Percentiles rank a stretch among this genome's conserved stretches.
phyloP scores from a whole-genome alignment of 2,329 filamentous ascomycete species.

The Trichoderma sp. region DNA sequence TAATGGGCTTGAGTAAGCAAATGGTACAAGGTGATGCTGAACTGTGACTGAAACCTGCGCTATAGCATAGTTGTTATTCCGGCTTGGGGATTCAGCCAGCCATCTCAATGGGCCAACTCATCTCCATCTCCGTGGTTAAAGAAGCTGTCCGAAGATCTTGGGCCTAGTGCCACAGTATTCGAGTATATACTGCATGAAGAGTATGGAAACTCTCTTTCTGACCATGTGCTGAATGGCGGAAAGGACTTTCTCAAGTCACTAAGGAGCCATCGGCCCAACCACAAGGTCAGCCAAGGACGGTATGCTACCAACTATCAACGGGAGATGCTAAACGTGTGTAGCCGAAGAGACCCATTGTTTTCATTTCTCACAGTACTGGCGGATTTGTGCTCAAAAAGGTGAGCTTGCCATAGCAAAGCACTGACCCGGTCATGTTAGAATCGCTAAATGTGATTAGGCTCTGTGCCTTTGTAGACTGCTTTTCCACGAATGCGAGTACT shows the following conservation, averaged over 20 bases:
- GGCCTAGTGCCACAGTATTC: background rate
- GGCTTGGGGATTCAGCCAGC: background rate
- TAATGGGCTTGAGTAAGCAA: background rate
- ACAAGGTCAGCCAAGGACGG: background rate
- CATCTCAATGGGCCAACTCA: background rate
- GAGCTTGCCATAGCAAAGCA: background rate
- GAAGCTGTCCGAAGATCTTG: background rate
- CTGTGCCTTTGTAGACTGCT: background rate
- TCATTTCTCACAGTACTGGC: background rate
- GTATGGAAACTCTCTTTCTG: background rate
- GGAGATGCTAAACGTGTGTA: background rate
- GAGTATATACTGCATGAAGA: background rate
- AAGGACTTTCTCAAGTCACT: background rate
- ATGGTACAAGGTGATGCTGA: background rate
- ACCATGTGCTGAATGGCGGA: background rate
- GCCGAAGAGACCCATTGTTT: background rate
- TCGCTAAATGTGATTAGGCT: background rate
- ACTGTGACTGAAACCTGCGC: background rate
- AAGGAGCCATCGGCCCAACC: background rate
- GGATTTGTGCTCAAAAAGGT: background rate
- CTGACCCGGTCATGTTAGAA: background rate
- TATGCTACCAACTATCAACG: background rate
- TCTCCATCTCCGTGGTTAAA: background rate
- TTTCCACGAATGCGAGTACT: background rate
- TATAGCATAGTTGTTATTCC: conserved; percentile 1